phyloP scores from a whole-genome alignment of 108 stramenopile species.

The Pseudonitzschia delicatissima region DNA sequence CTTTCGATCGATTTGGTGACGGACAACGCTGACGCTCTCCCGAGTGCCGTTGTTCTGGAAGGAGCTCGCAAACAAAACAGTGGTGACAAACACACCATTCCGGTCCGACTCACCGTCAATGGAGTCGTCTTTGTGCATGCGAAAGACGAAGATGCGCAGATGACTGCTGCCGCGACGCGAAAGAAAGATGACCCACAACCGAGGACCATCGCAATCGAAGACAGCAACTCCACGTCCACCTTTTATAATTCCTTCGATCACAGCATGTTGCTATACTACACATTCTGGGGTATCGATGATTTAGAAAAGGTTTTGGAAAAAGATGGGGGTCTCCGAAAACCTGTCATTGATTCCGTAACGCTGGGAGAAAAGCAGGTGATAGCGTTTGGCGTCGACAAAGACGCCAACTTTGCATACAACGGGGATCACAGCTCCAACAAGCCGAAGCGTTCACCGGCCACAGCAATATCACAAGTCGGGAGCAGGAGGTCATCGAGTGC shows the following conservation, averaged over 20 bases:
- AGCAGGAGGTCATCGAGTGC: too few species aligned
- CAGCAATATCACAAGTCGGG: too few species aligned
- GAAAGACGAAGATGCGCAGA: background rate
- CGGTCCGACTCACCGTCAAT: background rate
- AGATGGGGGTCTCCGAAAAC: background rate
- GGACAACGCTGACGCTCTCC: background rate
- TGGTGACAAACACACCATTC: background rate
- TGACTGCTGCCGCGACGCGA: background rate
- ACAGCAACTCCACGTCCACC: background rate
- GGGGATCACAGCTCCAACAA: background rate
- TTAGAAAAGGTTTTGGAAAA: background rate
- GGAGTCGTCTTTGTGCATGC: background rate
- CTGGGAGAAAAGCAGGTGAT: background rate
- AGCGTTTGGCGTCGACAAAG: background rate
- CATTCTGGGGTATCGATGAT: background rate
- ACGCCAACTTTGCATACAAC: background rate
- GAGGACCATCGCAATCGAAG: background rate
- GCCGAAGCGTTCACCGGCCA: background rate
- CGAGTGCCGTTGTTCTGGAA: too few species aligned
- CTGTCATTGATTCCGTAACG: background rate
- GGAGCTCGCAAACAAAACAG: background rate
- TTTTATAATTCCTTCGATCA: background rate
- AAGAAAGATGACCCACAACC: background rate
- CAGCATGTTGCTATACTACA: background rate
- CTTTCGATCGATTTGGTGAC: background rate